Percentiles rank a stretch among this genome's conserved stretches.
Conservation (phyloP, 148 eudicot species). For the Tetragonia tetragonoides region DNA sequence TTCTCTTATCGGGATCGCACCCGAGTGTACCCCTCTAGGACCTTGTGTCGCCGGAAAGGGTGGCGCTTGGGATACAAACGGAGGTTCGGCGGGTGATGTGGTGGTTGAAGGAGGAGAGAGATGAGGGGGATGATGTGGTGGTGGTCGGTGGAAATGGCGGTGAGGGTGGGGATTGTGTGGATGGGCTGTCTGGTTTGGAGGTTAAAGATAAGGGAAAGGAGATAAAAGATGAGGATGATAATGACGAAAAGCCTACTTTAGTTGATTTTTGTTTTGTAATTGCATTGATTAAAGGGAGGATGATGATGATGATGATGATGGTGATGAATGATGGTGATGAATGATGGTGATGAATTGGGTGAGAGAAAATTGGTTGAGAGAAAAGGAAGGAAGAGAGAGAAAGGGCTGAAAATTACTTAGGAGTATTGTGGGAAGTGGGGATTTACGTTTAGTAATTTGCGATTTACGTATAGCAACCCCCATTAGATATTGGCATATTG, state of each 20-base stretch:
- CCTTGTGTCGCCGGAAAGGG: conserved; percentile 40
- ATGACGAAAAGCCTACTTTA: conserved; percentile 40
- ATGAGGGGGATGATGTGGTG: conserved; percentile 32
- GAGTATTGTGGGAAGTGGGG: too few relatives aligned
- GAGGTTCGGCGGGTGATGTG: conserved; percentile 30
- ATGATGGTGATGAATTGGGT: too few relatives aligned
- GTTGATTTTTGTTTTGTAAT: conserved; percentile 41
- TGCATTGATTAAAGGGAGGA: too few relatives aligned
- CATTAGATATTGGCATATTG: too few relatives aligned
- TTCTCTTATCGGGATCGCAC: conserved; percentile 28
- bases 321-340: too few relatives aligned
- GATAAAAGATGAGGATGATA: conserved; percentile 22
- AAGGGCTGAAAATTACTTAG: too few relatives aligned
- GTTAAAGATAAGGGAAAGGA: conserved; percentile 29
- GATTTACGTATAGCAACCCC: too few relatives aligned
- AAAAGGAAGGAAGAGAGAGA: too few relatives aligned
- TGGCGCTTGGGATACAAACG: conserved; percentile 21
- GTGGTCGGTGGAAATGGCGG: background rate
- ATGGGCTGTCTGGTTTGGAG: conserved; percentile 43
- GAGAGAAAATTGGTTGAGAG: too few relatives aligned
- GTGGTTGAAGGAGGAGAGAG: conserved; percentile 14
- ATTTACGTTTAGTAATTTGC: too few relatives aligned
- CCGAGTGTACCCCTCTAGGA: conserved; percentile 28
- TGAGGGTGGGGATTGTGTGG: conserved; percentile 36
- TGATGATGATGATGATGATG: too few relatives aligned